phyloP scores from a whole-genome alignment of 768 basidiomycete species.

The Lactifluus echinatus region DNA sequence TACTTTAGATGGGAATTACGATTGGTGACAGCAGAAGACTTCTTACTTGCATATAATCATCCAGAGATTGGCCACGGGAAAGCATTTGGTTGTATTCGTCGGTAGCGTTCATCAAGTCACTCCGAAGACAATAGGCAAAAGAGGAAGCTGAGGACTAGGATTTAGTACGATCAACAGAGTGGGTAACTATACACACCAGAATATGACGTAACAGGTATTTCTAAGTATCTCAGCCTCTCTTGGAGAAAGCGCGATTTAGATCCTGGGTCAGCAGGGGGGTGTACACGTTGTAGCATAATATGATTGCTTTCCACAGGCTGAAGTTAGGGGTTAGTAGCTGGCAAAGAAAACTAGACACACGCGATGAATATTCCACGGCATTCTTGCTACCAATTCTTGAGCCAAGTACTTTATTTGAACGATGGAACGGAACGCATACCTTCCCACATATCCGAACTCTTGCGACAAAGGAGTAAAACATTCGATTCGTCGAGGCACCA shows the following conservation, averaged over 20 bases:
- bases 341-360: not conserved
- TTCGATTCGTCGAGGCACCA: slow-evolving; percentile 32
- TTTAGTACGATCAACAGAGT: not conserved
- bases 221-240: not conserved
- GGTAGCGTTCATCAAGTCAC: not conserved
- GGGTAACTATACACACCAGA: not conserved
- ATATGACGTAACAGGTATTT: not conserved
- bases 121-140: slow-evolving; percentile 3
- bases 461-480: slow-evolving; percentile 14
- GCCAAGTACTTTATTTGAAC: not conserved
- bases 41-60: slow-evolving; percentile 1
- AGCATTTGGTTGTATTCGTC: not conserved
- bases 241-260: not conserved
- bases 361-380: not conserved
- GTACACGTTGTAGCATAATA: not conserved
- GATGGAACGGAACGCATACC: not conserved
- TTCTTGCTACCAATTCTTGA: not conserved
- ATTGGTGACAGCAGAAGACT: not conserved
- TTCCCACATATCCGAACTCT: slow-evolving; percentile 9
- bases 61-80: not conserved
- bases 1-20: not conserved
- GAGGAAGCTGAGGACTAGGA: not conserved
- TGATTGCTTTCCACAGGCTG: not conserved
- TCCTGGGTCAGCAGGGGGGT: no score
- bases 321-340: not conserved